A percentile compares a stretch with the other conserved stretches of the same genome.
phyloP scores from a whole-genome alignment of 2,329 filamentous ascomycete species.

The Aspergillus uvarum region DNA sequence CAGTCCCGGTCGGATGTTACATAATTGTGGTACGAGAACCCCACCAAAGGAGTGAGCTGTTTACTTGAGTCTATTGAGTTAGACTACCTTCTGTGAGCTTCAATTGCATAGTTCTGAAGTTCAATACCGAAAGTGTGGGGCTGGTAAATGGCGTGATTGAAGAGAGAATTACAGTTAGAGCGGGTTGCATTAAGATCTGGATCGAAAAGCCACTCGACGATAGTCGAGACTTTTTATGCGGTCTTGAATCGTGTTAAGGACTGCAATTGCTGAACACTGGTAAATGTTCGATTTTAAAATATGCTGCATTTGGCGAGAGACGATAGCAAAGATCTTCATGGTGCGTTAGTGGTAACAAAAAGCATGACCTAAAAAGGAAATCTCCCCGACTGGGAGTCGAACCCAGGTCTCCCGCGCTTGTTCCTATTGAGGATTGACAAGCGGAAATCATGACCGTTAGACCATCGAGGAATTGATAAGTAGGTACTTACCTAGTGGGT shows the following conservation, averaged over 20 bases:
- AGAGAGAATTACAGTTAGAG: neutral
- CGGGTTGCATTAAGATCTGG: too few relatives aligned
- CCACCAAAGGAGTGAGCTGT: neutral
- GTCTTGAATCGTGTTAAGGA: too few relatives aligned
- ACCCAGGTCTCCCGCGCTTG: conserved; percentile 11
- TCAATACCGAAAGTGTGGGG: neutral
- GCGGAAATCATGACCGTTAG: conserved; percentile 11
- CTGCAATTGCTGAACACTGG: too few relatives aligned
- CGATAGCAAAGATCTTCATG: neutral
- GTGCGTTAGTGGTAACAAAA: neutral
- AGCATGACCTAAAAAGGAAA: neutral
- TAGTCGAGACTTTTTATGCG: too few relatives aligned
- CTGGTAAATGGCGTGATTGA: neutral
- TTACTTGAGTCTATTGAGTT: neutral
- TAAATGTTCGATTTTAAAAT: too few relatives aligned
- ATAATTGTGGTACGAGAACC: neutral
- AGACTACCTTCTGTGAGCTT: neutral
- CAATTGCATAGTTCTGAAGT: neutral
- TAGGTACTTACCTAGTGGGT: accelerated
- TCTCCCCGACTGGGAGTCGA: conserved; percentile 10
- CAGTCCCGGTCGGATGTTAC: neutral
- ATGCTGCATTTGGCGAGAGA: neutral
- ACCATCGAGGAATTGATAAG: conserved; percentile 4
- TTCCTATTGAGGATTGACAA: conserved; percentile 5
- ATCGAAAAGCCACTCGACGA: too few relatives aligned